Conservation (phyloP, 2,329 filamentous ascomycete genomes). For the Phaeosphaeriaceae sp. region DNA sequence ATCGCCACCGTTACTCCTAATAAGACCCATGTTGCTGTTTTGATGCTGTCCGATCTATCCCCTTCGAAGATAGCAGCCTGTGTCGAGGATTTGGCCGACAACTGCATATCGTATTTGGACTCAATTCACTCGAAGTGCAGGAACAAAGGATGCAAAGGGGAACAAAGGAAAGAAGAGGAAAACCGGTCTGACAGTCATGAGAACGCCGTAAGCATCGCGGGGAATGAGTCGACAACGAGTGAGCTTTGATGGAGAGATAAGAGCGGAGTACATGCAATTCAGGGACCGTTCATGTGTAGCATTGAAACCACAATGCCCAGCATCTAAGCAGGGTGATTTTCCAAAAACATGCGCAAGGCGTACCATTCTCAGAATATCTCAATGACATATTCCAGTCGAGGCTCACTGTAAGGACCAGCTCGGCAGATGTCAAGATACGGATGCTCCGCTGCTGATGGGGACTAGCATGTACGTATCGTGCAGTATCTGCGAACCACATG, state of each 20-base stretch:
- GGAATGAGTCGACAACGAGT: neutral
- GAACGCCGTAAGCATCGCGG: slow-evolving; percentile 14
- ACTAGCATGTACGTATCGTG: slow-evolving; percentile 6
- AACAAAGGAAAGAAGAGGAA: slow-evolving; percentile 17
- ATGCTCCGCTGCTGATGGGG: slow-evolving; percentile 6
- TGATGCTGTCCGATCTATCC: slow-evolving; percentile 30
- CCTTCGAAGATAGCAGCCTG: slow-evolving; percentile 10
- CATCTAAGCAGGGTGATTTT: neutral
- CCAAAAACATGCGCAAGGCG: slow-evolving; percentile 13
- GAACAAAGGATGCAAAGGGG: slow-evolving; percentile 17
- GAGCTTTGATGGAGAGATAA: slow-evolving; percentile 8
- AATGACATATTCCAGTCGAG: slow-evolving; percentile 28
- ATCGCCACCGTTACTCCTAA: slow-evolving; percentile 28
- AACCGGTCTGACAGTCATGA: neutral
- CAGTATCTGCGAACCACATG: slow-evolving; percentile 6
- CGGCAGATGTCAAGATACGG: slow-evolving; percentile 12
- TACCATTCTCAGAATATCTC: slow-evolving; percentile 15
- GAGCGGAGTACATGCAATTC: slow-evolving; percentile 1
- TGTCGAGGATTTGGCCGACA: slow-evolving; percentile 14
- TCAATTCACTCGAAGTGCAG: slow-evolving; percentile 3
- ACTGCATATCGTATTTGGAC: slow-evolving; percentile 23
- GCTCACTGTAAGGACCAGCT: slow-evolving; percentile 18
- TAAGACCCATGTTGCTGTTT: slow-evolving; percentile 34
- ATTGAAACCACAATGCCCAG: neutral
- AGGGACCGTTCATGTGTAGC: neutral